phyloP scores from a whole-genome alignment of 306 rosid genomes.

The Pyrus pyrifolia region DNA sequence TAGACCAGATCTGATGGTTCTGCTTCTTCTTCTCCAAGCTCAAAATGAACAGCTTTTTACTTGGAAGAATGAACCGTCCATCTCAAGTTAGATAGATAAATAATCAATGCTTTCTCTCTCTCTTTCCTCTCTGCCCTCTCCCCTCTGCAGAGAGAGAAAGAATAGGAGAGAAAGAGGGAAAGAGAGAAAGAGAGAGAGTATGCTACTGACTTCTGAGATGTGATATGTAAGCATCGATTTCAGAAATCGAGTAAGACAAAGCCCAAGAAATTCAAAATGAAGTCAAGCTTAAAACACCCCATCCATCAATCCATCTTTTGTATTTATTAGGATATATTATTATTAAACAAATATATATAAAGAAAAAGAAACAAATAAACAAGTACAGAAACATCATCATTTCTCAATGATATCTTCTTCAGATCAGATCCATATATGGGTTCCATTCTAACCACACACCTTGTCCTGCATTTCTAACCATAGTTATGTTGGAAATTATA shows the following conservation, averaged over 20 bases:
- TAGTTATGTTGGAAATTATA: constrained; percentile 18
- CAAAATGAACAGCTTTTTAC: constrained; percentile 81
- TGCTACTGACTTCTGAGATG: background rate
- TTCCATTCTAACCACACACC: constrained; percentile 51
- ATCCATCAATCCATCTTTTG: background rate
- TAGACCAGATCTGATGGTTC: constrained; percentile 12
- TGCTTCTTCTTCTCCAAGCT: constrained; percentile 46
- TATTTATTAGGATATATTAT: background rate
- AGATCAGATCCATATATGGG: constrained; percentile 14
- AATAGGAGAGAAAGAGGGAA: no score
- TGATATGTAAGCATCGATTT: constrained; percentile 42
- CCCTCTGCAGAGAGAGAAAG: background rate
- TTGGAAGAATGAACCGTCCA: constrained; percentile 65
- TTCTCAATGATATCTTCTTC: constrained; percentile 74
- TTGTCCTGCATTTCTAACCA: constrained; percentile 37
- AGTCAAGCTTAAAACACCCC: background rate
- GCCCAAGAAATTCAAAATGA: constrained; percentile 42
- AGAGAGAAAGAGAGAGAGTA: background rate
- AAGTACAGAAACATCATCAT: constrained; percentile 82
- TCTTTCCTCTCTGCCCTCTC: background rate
- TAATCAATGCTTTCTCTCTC: constrained; percentile 9
- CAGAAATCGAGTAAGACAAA: constrained; percentile 73
- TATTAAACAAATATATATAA: background rate
- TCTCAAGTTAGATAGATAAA: constrained; percentile 30
- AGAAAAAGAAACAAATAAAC: constrained; percentile 9